Percentiles rank a stretch among this genome's conserved stretches.
Evolutionary conservation across 495 filamentous ascomycete species (phyloP).

Genomic region (Aspergillus bridgeri): DNA sequence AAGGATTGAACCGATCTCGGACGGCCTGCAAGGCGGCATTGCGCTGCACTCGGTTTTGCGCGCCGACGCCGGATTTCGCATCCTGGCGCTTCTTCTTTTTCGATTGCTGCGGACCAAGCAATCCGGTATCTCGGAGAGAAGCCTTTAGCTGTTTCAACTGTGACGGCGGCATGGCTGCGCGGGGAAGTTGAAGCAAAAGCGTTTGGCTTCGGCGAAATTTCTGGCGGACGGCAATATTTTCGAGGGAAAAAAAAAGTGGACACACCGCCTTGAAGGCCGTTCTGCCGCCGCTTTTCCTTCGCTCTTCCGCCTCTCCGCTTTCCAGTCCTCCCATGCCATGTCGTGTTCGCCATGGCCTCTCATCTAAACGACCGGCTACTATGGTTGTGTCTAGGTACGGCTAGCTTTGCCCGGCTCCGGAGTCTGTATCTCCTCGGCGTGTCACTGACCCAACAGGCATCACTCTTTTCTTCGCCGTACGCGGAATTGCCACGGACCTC

Average conservation of each 20-base stretch:
- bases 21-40: conserved; percentile 74
- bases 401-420: neutral
- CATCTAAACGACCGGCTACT: conserved; percentile 40
- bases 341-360: conserved; percentile 30
- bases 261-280: conserved; percentile 35
- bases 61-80: conserved; percentile 57
- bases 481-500: conserved; percentile 44
- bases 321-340: neutral
- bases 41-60: conserved; percentile 66
- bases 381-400: conserved; percentile 44
- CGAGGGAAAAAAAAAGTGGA: conserved; percentile 26
- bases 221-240: conserved; percentile 23
- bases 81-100: conserved; percentile 85
- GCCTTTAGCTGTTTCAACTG: conserved; percentile 94
- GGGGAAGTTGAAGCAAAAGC: conserved; percentile 8
- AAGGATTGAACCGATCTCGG: conserved; percentile 94
- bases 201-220: conserved; percentile 22
- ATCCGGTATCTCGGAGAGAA: conserved; percentile 80
- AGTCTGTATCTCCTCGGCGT: neutral
- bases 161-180: conserved; percentile 76
- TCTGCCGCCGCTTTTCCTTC: conserved; percentile 27
- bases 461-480: conserved; percentile 45
- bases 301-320: conserved; percentile 30
- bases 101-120: conserved; percentile 82
- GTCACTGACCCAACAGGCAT: conserved; percentile 28